These are phyloP conservation scores for Lecanosticta acicola DNA, from an alignment of 2,329 filamentous ascomycete genomes.

Conservation along the genomic window DNA sequence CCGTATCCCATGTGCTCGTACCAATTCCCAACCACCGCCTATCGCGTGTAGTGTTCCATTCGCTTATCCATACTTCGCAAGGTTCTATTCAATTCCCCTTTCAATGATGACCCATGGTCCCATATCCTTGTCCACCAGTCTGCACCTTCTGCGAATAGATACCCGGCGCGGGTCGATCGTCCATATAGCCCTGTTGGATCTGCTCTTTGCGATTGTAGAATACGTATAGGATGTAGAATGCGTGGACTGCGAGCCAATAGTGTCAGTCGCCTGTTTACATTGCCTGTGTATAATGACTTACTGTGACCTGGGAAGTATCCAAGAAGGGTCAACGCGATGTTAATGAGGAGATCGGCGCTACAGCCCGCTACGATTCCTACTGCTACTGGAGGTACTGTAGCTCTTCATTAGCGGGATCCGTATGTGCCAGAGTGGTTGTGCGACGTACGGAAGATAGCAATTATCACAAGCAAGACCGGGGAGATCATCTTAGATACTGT, in stretches of 20 bases:
- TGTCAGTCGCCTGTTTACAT: not conserved
- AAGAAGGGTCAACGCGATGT: slow-evolving; percentile 42
- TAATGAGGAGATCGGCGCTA: slow-evolving; percentile 45
- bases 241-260: slow-evolving; percentile 36
- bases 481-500: slow-evolving; percentile 16
- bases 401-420: not conserved
- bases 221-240: slow-evolving; percentile 76
- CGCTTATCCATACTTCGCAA: not conserved
- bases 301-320: slow-evolving; percentile 66
- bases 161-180: slow-evolving; percentile 55
- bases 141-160: slow-evolving; percentile 70
- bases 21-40: too few species aligned
- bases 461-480: slow-evolving; percentile 39
- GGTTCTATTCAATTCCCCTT: not conserved
- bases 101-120: slow-evolving; percentile 21
- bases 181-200: slow-evolving; percentile 52
- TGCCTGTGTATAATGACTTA: not conserved
- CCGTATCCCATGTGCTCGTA: too few species aligned
- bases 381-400: slow-evolving; percentile 44
- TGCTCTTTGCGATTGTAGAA: slow-evolving; percentile 71
- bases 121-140: slow-evolving; percentile 50
- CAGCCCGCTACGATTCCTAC: slow-evolving; percentile 47
- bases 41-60: too few species aligned
- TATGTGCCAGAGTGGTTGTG: not conserved
- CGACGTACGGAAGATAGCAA: slow-evolving; percentile 43